A percentile compares a stretch with the other conserved stretches of the same genome.
phyloP scores from a whole-genome alignment of 2,329 filamentous ascomycete genomes.

The Colletotrichum aenigma region DNA sequence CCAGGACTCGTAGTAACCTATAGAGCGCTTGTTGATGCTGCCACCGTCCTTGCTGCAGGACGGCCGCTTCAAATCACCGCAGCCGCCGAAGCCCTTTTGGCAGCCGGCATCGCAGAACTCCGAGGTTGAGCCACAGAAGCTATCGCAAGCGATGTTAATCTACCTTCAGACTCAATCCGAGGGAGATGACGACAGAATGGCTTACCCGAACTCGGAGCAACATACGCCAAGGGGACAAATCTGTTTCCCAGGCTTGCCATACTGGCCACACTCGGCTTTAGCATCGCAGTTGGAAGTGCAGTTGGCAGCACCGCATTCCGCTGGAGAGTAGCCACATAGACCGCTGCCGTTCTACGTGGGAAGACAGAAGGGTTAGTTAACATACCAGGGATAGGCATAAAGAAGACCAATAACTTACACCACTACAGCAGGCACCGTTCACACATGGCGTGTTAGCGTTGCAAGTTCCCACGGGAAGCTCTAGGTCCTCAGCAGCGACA shows the following conservation, averaged over 20 bases:
- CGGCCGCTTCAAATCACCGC: background rate
- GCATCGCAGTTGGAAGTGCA: slow-evolving; percentile 38
- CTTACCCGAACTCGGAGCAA: slow-evolving; percentile 32
- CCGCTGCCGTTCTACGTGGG: background rate
- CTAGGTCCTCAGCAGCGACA: background rate
- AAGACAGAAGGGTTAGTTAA: background rate
- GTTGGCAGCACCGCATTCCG: background rate
- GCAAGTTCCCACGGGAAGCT: slow-evolving; percentile 13
- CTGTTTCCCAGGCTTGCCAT: slow-evolving; percentile 20
- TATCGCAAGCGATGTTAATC: slow-evolving; percentile 18
- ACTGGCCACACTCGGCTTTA: slow-evolving; percentile 37
- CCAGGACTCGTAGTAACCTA: slow-evolving; percentile 42
- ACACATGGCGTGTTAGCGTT: slow-evolving; percentile 22
- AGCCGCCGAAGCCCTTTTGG: background rate
- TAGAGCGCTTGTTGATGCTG: slow-evolving; percentile 17
- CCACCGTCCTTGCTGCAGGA: background rate
- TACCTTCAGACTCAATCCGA: background rate
- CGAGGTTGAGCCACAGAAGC: background rate
- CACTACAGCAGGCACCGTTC: slow-evolving; percentile 27
- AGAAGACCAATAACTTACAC: background rate
- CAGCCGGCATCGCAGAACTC: background rate
- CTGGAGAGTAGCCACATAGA: background rate
- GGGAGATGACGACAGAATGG: background rate
- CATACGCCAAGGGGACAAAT: slow-evolving; percentile 34
- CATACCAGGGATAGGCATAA: background rate